phyloP scores from a whole-genome alignment of 495 filamentous ascomycete species.

The Chaetomium cochliodes region DNA sequence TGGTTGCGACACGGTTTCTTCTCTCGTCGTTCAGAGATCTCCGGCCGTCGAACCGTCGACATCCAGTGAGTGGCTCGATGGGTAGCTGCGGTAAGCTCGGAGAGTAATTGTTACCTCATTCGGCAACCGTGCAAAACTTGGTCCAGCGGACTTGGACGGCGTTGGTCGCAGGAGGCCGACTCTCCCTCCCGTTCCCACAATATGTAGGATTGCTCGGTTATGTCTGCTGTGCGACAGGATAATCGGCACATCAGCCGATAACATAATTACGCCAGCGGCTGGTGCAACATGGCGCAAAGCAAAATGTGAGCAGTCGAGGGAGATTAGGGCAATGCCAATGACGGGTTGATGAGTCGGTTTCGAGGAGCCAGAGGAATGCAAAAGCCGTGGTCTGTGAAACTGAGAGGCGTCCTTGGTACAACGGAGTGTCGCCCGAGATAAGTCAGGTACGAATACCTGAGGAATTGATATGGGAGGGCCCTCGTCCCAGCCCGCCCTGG shows the following conservation, averaged over 20 bases:
- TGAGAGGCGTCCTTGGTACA: neutral
- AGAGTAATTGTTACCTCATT: neutral
- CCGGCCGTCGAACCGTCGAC: no score
- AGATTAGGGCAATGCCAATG: neutral
- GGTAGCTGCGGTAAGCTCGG: no score
- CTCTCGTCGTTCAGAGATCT: neutral
- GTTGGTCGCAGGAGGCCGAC: conserved; percentile 2
- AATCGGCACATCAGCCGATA: conserved; percentile 14
- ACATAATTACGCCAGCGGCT: conserved; percentile 1
- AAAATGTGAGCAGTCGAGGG: neutral
- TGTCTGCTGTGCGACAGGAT: conserved; percentile 18
- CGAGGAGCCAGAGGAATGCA: neutral
- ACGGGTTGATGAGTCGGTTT: neutral
- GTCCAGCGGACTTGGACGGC: conserved; percentile 12
- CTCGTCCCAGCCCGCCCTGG: neutral
- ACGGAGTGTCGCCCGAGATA: neutral
- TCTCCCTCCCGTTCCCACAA: neutral
- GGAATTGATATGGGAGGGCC: neutral
- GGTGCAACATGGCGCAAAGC: conserved; percentile 9
- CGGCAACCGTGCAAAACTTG: neutral
- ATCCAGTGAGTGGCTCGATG: no score
- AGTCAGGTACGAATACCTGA: no score
- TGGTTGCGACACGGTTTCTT: neutral
- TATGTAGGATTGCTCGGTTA: conserved; percentile 7
- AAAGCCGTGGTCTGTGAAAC: conserved; percentile 1